A percentile compares a stretch with the other conserved stretches of the same genome.
phyloP scores from a whole-genome alignment of 2,329 filamentous ascomycete genomes.

The Botryotinia narcissicola region DNA sequence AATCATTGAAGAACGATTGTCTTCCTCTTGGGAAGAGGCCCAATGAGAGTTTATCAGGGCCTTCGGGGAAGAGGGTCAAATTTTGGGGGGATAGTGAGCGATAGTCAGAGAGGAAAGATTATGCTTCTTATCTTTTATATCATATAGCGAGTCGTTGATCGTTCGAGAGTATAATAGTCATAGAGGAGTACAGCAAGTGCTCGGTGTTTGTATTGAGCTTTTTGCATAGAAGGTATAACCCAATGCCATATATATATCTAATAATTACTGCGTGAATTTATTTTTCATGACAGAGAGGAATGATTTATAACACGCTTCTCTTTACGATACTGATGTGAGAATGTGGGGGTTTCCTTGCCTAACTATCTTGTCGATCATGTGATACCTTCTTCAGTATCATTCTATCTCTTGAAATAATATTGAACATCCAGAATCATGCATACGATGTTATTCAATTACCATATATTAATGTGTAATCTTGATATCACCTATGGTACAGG shows the following conservation, averaged over 20 bases:
- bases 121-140: background rate
- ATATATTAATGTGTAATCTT: no score
- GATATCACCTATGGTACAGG: no score
- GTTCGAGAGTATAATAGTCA: background rate
- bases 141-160: background rate
- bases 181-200: background rate
- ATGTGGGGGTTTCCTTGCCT: no score
- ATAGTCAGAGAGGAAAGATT: background rate
- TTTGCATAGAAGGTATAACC: background rate
- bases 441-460: no score
- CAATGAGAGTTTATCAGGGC: background rate
- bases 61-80: background rate
- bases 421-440: no score
- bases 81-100: background rate
- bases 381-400: no score
- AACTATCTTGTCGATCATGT: no score
- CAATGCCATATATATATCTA: background rate
- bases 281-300: no score
- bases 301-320: no score
- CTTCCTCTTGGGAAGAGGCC: background rate
- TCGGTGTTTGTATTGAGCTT: background rate
- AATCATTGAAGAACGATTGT: background rate
- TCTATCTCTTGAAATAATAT: no score
- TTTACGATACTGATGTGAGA: no score
- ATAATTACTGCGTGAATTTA: background rate